Evolutionary conservation across 768 basidiomycete genomes (phyloP).

Genomic region (Ramaria rubella): DNA sequence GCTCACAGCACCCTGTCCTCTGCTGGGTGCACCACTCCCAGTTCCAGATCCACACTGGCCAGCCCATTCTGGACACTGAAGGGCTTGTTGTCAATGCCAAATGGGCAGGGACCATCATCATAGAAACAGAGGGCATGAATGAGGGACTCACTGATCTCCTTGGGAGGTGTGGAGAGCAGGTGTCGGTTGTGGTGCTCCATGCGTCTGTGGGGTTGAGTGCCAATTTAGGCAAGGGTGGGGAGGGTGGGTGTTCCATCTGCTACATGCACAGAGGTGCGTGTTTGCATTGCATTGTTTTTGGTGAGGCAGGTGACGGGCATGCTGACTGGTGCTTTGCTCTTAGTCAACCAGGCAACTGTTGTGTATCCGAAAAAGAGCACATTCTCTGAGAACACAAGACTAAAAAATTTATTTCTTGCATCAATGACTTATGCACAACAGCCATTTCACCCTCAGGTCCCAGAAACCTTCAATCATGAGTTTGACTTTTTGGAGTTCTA

Average conservation of each 20-base stretch:
- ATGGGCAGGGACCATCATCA: conserved; percentile 78
- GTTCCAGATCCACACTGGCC: conserved; percentile 54
- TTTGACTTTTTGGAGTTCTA: too few species aligned
- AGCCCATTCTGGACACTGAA: conserved; percentile 50
- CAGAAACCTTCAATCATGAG: too few species aligned
- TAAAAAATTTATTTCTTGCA: too few species aligned
- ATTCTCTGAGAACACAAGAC: too few species aligned
- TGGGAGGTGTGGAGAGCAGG: conserved; percentile 59
- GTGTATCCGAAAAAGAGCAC: conserved; percentile 61
- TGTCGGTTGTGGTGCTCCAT: conserved; percentile 50
- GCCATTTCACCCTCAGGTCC: too few species aligned
- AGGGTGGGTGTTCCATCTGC: conserved; percentile 59
- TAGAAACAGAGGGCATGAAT: conserved; percentile 85
- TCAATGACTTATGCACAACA: too few species aligned
- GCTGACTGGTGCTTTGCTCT: conserved; percentile 52
- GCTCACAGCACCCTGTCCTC: conserved; percentile 70
- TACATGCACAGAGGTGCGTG: conserved; percentile 71
- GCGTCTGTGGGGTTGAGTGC: conserved; percentile 28
- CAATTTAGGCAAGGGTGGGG: conserved; percentile 35
- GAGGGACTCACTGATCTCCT: conserved; percentile 77
- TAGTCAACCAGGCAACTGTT: conserved; percentile 64
- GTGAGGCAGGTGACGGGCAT: not conserved
- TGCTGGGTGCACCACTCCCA: conserved; percentile 81
- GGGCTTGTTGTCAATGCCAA: conserved; percentile 62
- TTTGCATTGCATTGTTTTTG: conserved; percentile 1